A percentile compares a stretch with the other conserved stretches of the same genome.
Evolutionary conservation across 2,329 filamentous ascomycete species (phyloP).

Genomic region (Golovinomyces cichoracearum): DNA sequence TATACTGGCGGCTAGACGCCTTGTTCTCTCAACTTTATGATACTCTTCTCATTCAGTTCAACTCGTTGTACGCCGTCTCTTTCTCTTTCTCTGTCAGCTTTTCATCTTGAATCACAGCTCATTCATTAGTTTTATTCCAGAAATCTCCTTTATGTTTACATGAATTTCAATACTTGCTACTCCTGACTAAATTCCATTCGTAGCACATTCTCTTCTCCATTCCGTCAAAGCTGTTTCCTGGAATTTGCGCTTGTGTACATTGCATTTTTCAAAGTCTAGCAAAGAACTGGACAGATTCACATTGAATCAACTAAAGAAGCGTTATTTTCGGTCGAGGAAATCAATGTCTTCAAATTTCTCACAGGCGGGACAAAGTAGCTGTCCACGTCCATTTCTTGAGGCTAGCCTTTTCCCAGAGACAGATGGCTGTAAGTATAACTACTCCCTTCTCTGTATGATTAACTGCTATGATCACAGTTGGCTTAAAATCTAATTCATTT

Average conservation of each 20-base stretch:
- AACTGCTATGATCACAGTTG: neutral
- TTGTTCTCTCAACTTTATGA: neutral
- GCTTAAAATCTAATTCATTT: constrained; percentile 1
- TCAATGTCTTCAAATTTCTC: constrained; percentile 1
- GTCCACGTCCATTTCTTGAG: constrained; percentile 45
- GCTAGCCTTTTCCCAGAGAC: constrained; percentile 28
- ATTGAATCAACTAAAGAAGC: neutral
- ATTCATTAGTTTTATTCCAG: no score
- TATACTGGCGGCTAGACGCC: no score
- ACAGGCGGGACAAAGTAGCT: constrained; percentile 15
- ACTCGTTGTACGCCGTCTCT: no score
- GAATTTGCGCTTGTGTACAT: neutral
- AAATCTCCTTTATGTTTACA: neutral
- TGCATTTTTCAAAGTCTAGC: neutral
- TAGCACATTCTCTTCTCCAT: neutral
- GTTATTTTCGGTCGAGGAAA: neutral
- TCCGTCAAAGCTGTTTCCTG: neutral
- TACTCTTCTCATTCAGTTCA: neutral
- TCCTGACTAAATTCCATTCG: neutral
- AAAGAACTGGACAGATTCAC: neutral
- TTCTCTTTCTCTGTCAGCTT: no score
- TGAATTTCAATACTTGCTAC: neutral
- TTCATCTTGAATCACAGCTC: no score
- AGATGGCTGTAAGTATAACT: constrained; percentile 36
- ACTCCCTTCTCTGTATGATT: neutral